A percentile compares a stretch with the other conserved stretches of the same genome.
Conservation (phyloP, 108 stramenopile species). For the Bacterosira constricta region DNA sequence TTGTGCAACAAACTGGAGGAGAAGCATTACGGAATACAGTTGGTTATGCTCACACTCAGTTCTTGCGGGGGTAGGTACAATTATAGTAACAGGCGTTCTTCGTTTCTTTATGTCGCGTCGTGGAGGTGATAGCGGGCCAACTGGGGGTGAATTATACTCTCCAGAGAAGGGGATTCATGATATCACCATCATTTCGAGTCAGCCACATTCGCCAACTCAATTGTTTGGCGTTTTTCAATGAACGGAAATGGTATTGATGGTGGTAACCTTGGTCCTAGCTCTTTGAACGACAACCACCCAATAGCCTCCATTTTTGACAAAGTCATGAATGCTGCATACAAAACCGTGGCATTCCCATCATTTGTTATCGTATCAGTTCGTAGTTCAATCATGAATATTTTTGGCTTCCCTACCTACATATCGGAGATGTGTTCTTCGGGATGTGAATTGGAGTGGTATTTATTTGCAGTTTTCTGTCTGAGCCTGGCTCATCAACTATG, state of each 20-base stretch:
- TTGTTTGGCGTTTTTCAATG: neutral
- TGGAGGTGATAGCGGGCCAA: neutral
- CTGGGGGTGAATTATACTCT: neutral
- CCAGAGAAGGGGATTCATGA: neutral
- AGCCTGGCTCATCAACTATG: neutral
- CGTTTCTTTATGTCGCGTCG: conserved; percentile 45
- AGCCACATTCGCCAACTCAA: neutral
- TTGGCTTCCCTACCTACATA: no score
- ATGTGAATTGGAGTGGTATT: neutral
- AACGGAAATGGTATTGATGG: neutral
- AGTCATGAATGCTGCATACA: neutral
- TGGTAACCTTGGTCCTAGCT: neutral
- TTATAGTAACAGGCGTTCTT: conserved; percentile 30
- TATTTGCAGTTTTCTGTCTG: neutral
- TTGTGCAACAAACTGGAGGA: conserved; percentile 82
- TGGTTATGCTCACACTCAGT: conserved; percentile 67
- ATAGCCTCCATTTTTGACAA: neutral
- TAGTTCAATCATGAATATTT: no score
- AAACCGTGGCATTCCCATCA: neutral
- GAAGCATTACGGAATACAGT: conserved; percentile 86
- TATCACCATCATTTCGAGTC: no score
- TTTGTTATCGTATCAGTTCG: neutral
- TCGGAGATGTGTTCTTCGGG: neutral
- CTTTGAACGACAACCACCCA: neutral
- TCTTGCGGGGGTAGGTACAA: conserved; percentile 28